Evolutionary conservation across 2,329 filamentous ascomycete species (phyloP), one percentile per base, ranked within the genome.

Genomic region (Hyphodiscus sp.): DNA sequence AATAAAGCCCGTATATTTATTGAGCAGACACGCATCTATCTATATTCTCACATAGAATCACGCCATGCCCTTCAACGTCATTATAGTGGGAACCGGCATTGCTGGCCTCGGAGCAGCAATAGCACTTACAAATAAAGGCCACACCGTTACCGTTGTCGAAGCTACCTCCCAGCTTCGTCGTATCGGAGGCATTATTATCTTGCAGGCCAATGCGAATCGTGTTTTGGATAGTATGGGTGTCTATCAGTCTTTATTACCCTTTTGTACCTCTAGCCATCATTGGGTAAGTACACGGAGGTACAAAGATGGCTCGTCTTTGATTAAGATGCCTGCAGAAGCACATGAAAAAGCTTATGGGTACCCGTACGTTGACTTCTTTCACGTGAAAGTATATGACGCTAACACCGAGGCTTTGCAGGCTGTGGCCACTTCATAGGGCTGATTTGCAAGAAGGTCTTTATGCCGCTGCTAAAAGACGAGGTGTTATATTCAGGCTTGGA

Each of bases 401-500:
- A n/a, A n/a, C n/a, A n/a, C n/a, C n/a, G n/a, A n/a, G n/a, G 45
- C 13, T 46, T 46, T 46, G 23, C n/a, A 46, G 45, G 45, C 18
- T 46, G 6, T 46, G 46, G 23, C 7, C 41, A 8, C 7, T 43
- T 8, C 41, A 43, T 20, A 7, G 7, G 16, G 41, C 26, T 30
- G 46, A 48, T 48, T 33, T 48, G 23, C 46, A 48, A 26, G 18
- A 48, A 48, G 46, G 33, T 33, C 23, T 48, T 10, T 48, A 48
- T 48, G 46, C 8, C 10, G 23, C 30, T 48, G 46, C 46, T 5
- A 41, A 18, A 18, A 33, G 38, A 33, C 23, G 46, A 48, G 46
- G 46, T 20, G 19, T 48, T 41, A 33, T 9, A 7, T 33, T 48
- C 7, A 48, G 46, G 30, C 18, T 48, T 33, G 46, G 30, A 16